Conservation (phyloP, 2,329 filamentous ascomycete genomes). For the Trichoderma sp. region DNA sequence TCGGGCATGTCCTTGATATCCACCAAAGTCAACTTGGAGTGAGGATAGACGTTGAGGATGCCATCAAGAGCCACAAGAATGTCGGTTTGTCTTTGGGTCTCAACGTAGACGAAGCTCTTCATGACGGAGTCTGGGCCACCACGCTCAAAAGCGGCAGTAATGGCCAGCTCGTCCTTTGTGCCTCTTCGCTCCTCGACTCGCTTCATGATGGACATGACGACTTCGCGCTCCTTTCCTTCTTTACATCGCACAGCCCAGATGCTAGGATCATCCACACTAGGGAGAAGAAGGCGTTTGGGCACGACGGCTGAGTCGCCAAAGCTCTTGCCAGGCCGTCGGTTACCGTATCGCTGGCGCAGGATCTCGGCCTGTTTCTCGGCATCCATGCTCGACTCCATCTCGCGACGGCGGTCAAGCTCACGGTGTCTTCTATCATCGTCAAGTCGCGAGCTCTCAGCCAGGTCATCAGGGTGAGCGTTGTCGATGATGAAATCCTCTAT, state of each 20-base stretch:
- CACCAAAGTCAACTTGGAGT: constrained; percentile 81
- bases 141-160: constrained; percentile 90
- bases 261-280: constrained; percentile 90
- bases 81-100: constrained; percentile 83
- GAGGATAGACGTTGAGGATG: constrained; percentile 85
- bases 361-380: constrained; percentile 90
- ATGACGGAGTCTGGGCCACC: constrained; percentile 74
- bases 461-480: constrained; percentile 86
- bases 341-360: constrained; percentile 83
- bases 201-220: constrained; percentile 84
- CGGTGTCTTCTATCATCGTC: constrained; percentile 90
- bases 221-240: constrained; percentile 91
- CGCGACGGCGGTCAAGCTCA: constrained; percentile 88
- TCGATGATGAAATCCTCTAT: constrained; percentile 83
- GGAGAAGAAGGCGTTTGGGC: constrained; percentile 81
- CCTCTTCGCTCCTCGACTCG: constrained; percentile 76
- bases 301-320: constrained; percentile 71
- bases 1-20: constrained; percentile 98
- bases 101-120: constrained; percentile 93
- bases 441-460: constrained; percentile 74
- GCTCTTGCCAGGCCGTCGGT: constrained; percentile 64
- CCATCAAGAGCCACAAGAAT: constrained; percentile 79
- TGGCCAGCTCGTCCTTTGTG: constrained; percentile 76
- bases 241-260: constrained; percentile 95
- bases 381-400: constrained; percentile 83